These are phyloP conservation scores for Filobasidium uniguttulatum DNA, from an alignment of 1,284 basidiomycete genomes.

Conservation along the genomic window DNA sequence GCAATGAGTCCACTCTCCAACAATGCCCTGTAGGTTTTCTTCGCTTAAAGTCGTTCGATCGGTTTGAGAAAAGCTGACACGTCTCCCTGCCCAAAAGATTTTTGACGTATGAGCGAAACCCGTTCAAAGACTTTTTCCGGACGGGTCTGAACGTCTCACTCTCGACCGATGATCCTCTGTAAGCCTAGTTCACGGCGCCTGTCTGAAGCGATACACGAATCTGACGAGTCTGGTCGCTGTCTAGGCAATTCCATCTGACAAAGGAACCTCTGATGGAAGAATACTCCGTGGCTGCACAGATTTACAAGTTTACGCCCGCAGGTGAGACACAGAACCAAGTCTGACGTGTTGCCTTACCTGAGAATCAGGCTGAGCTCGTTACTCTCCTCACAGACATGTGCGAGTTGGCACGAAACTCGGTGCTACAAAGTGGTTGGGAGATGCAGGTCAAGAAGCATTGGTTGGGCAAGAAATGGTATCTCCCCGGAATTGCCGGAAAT, in stretches of 20 bases:
- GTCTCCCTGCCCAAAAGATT: not conserved
- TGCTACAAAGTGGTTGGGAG: constrained; percentile 93
- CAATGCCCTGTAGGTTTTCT: constrained; percentile 54
- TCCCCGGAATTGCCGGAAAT: constrained; percentile 74
- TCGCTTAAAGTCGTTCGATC: no score
- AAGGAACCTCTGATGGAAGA: constrained; percentile 81
- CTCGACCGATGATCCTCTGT: constrained; percentile 79
- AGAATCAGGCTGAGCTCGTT: not conserved
- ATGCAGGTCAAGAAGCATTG: constrained; percentile 98
- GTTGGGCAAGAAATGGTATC: constrained; percentile 80
- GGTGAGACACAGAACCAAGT: not conserved
- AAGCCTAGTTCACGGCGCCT: no score
- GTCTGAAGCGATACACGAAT: no score
- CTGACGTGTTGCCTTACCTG: not conserved
- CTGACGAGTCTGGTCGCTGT: constrained; percentile 4
- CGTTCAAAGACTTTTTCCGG: constrained; percentile 93
- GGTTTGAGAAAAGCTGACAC: not conserved
- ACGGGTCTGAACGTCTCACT: constrained; percentile 86
- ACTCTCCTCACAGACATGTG: constrained; percentile 43
- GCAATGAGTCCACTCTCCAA: constrained; percentile 98
- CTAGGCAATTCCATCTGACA: constrained; percentile 80
- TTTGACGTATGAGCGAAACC: constrained; percentile 79
- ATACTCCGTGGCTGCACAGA: constrained; percentile 96
- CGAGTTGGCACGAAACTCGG: constrained; percentile 91
- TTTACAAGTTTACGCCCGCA: constrained; percentile 68